Base-by-base conservation (phyloP, 2,329 filamentous ascomycete species). In the Dothiorella sarmentorum region DNA sequence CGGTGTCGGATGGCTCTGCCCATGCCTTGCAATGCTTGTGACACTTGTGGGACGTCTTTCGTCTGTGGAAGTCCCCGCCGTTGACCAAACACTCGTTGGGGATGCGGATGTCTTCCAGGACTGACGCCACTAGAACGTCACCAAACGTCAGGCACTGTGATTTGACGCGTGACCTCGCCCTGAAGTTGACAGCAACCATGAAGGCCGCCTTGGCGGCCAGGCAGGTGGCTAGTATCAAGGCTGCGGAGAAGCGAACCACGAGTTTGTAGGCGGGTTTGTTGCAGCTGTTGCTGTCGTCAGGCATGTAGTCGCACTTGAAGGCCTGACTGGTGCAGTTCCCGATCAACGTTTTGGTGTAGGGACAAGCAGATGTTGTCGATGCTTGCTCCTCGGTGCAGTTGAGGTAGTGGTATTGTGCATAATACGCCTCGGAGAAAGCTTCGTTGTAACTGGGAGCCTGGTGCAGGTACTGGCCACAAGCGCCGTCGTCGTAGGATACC, bases 21-120 rank as follows among this genome's bases (percentile, higher is more conserved):
- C 29, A n/a, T n/a, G n/a, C 62, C 15, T 62, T 64, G 62, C 65
- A 70, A 43, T 70, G 67, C 38, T 68, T 68, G 49, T 70, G 69
- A 42, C 68, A 70, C 4, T 57, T 65, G 40, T 70, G 68, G 2
- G 59, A 58, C 22, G 60, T 63, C 3, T 58, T 40, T 53, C 63
- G 61, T 31, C 65, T 62, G 43, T 64, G 67, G 11, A 57, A 64
- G 13, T 70, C 64, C 9, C 61, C 58, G 3, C 64, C 65, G 31
- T 69, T 67, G 11, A 69, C 65, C 66, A 71, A 66, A 42, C 68
- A 69, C 49, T 70, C 69, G 3, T 64, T 67, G 15, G 31, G 18
- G 29, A 71, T 60, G 11, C 62, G 64, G n/a, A 68, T 65, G 17
- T n/a, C n/a, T n/a, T n/a, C n/a, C n/a, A n/a, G 64, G 58, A 42